Evolutionary conservation across 495 filamentous ascomycete species (phyloP).

Genomic region (Letharia columbiana): DNA sequence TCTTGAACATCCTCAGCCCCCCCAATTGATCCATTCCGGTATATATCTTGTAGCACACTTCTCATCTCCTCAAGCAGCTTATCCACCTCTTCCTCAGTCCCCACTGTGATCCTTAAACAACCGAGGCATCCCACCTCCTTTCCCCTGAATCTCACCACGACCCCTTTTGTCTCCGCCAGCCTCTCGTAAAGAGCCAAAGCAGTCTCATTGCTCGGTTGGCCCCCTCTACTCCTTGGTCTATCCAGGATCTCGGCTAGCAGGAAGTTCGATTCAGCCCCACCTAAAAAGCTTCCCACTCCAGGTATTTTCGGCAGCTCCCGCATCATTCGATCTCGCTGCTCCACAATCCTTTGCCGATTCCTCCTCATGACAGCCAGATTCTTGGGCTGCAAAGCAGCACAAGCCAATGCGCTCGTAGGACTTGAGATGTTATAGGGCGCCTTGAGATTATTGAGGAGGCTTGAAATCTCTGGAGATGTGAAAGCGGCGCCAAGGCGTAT

Average conservation of each 20-base stretch:
- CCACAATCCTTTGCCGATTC: conserved; percentile 58
- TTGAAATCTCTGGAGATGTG: conserved; percentile 58
- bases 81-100: conserved; percentile 77
- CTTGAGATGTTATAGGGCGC: conserved; percentile 91
- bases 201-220: conserved; percentile 64
- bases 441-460: conserved; percentile 80
- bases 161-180: conserved; percentile 77
- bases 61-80: conserved; percentile 62
- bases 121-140: conserved; percentile 85
- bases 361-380: conserved; percentile 63
- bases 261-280: conserved; percentile 79
- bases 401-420: conserved; percentile 75
- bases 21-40: conserved; percentile 25
- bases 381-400: conserved; percentile 52
- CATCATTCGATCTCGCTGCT: conserved; percentile 69
- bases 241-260: conserved; percentile 81
- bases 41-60: conserved; percentile 47
- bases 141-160: conserved; percentile 88
- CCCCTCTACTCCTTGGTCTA: conserved; percentile 42
- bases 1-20: conserved; percentile 27
- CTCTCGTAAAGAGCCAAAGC: conserved; percentile 73
- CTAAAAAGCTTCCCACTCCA: conserved; percentile 73
- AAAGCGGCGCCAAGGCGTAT: conserved; percentile 72
- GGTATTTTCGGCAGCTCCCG: conserved; percentile 62
- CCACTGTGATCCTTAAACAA: conserved; percentile 85